Conservation (phyloP, 345 rosid genomes). For the Kandelia obovata region DNA sequence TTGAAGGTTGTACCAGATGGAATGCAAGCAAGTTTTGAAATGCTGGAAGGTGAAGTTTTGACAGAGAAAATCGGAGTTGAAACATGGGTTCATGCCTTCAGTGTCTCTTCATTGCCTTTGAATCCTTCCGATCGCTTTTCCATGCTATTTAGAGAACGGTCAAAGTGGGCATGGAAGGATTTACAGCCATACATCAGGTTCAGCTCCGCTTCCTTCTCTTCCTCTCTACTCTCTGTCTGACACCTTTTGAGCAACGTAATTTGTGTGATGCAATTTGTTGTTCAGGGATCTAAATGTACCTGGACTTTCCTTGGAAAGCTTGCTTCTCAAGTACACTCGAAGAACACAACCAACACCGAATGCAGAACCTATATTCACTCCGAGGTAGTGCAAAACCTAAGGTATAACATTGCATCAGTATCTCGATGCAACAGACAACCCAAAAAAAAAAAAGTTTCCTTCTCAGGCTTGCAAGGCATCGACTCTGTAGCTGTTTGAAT, state of each 20-base stretch:
- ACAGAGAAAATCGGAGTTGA: slow-evolving; percentile 78
- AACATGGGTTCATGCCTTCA: slow-evolving; percentile 61
- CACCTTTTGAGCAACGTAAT: background rate
- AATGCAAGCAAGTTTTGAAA: slow-evolving; percentile 56
- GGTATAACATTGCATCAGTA: background rate
- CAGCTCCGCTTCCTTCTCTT: background rate
- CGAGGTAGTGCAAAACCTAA: slow-evolving; percentile 36
- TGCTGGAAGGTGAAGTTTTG: slow-evolving; percentile 90
- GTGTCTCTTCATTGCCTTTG: slow-evolving; percentile 63
- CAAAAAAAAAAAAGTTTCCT: background rate
- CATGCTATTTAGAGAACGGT: slow-evolving; percentile 58
- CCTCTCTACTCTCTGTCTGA: background rate
- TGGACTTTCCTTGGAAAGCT: slow-evolving; percentile 75
- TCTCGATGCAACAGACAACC: background rate
- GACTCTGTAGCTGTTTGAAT: background rate
- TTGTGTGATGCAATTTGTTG: background rate
- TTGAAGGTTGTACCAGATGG: slow-evolving; percentile 55
- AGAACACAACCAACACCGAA: slow-evolving; percentile 64
- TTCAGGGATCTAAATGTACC: slow-evolving; percentile 83
- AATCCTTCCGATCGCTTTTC: slow-evolving; percentile 72
- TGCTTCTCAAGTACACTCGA: slow-evolving; percentile 80
- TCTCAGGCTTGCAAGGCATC: background rate
- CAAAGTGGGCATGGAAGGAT: slow-evolving; percentile 92
- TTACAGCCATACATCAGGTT: slow-evolving; percentile 84
- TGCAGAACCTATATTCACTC: slow-evolving; percentile 70